Base-by-base conservation (phyloP, 805 yeast species). In the Yarrowia sp. region DNA sequence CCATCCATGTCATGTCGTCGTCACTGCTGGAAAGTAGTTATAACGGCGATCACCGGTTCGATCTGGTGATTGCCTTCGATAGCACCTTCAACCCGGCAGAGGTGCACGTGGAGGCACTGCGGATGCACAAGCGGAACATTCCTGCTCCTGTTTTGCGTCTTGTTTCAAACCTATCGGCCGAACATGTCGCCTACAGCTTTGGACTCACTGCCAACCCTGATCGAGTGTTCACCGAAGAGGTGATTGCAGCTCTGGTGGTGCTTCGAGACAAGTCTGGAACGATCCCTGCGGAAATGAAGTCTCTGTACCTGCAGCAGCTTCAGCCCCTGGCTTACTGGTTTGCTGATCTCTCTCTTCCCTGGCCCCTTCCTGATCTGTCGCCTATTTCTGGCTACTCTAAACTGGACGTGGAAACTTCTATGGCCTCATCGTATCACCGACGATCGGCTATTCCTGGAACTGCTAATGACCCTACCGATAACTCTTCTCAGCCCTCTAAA, bases 321-420 rank as follows among this genome's bases (percentile, higher is more conserved):
- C 81, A 82, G 8, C 90, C 86, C 73, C 80, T 93, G 65, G 78
- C 81, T 1, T 83, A 83, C 42, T 92, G 93, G 87, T 80, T 91
- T 42, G 81, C 81, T 49, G 78, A 84, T 52, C 80, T 75, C 72
- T 78, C 69, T 15, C 71, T 70, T 7, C 81, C 84, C 8, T 92
- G 97, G 97, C 94, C 93, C 3, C 79, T 92, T 52, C 95, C 97
- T 0, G 91, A 89, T 58, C 79, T 90, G 71, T 84, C 91, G 2
- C 75, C 81, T 1, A 85, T 92, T 5, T 87, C 89, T 1, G 81
- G 82, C 49, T 92, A 86, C 73, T 84, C 84, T 3, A 83, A 93
- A 0, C 80, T 81, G 71, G 97, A 92, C 76, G 97, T 92, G 22
- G 97, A 92, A 75, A 84, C 85, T 73, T 88, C 95, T 0, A 63